Conservation (phyloP, 2,329 filamentous ascomycete species). For the Fusarium sp. region DNA sequence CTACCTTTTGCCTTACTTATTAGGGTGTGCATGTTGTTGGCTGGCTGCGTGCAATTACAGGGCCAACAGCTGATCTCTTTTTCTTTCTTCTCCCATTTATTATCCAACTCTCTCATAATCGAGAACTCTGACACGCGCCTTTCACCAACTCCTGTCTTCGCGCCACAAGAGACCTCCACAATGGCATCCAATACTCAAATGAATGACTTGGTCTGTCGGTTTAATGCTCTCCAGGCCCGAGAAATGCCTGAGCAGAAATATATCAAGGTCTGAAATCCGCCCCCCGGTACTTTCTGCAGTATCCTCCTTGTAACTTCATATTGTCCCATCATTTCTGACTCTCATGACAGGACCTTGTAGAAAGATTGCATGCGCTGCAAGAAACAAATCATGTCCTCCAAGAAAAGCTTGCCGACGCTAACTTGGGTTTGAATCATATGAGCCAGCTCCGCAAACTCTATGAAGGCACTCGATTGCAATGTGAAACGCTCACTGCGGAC, state of each 20-base stretch:
- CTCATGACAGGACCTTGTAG: background rate
- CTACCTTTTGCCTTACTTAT: background rate
- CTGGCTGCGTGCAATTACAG: conserved; percentile 22
- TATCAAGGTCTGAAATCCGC: background rate
- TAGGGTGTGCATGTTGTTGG: conserved; percentile 27
- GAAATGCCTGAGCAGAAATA: background rate
- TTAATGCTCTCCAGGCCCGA: background rate
- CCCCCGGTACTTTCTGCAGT: background rate
- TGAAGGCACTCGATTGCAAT: background rate
- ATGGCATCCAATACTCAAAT: background rate
- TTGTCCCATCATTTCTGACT: background rate
- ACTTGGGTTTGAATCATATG: background rate
- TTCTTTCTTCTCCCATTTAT: background rate
- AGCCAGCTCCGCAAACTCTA: background rate
- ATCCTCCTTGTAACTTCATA: background rate
- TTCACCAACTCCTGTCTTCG: background rate
- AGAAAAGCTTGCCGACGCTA: background rate
- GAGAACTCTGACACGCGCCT: conserved; percentile 19
- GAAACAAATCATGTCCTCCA: background rate
- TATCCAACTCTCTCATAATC: background rate
- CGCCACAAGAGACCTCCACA: background rate
- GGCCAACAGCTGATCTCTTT: conserved; percentile 19
- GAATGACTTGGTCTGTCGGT: background rate
- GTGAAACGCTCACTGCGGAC: conserved; percentile 35
- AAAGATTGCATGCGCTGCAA: background rate